These are phyloP conservation scores for Thinopyrum elongatum DNA, from an alignment of 176 grass and related monocot genomes.

Conservation along the genomic window DNA sequence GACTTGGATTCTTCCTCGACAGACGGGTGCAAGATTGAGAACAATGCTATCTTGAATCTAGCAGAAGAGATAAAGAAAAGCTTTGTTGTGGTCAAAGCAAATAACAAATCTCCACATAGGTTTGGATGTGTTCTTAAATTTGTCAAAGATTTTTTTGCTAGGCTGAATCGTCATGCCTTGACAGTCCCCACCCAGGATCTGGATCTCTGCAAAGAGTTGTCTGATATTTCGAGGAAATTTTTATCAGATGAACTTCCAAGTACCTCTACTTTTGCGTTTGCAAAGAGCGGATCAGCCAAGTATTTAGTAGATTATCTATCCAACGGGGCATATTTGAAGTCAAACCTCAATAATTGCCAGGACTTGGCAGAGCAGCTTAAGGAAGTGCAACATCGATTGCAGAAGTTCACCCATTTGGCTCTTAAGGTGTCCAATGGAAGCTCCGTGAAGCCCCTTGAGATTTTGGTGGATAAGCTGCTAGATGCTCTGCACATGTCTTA, in stretches of 20 bases:
- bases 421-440: slow-evolving; percentile 26
- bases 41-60: slow-evolving; percentile 39
- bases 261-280: slow-evolving; percentile 55
- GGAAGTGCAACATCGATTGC: slow-evolving; percentile 40
- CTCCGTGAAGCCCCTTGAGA: slow-evolving; percentile 32
- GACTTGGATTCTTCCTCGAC: slow-evolving; percentile 3
- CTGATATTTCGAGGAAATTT: slow-evolving; percentile 42
- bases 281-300: slow-evolving; percentile 48
- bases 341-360: slow-evolving; percentile 13
- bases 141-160: slow-evolving; percentile 26
- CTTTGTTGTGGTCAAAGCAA: slow-evolving; percentile 28
- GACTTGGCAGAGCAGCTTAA: slow-evolving; percentile 1
- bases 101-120: slow-evolving; percentile 22
- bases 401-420: slow-evolving; percentile 51
- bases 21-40: slow-evolving; percentile 42
- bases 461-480: slow-evolving; percentile 52
- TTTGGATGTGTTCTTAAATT: slow-evolving; percentile 28
- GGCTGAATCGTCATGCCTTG: slow-evolving; percentile 26
- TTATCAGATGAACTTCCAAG: slow-evolving; percentile 42
- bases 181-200: slow-evolving; percentile 17
- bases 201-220: slow-evolving; percentile 38
- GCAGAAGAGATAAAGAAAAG: slow-evolving; percentile 45
- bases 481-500: slow-evolving; percentile 52
- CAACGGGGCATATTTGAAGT: slow-evolving; percentile 38
- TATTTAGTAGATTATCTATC: slow-evolving; percentile 52